Percentiles rank a stretch among this genome's conserved stretches.
These are phyloP conservation scores for Suillus occidentalis DNA, from an alignment of 768 basidiomycete genomes.

Conservation along the genomic window DNA sequence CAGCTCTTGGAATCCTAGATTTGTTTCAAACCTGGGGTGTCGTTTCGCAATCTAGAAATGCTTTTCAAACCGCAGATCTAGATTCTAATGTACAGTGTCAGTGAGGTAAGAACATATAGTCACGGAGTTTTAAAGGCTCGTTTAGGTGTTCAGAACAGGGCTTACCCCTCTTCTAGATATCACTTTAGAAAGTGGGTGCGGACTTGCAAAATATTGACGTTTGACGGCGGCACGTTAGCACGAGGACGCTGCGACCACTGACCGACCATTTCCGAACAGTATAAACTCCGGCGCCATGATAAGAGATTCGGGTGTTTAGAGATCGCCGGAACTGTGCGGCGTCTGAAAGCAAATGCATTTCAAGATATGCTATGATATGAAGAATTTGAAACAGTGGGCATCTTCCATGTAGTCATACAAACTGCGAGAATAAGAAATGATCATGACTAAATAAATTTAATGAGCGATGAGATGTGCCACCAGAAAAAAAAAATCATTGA, in stretches of 20 bases:
- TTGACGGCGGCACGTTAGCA: no score
- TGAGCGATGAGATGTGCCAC: background rate
- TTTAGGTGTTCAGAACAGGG: no score
- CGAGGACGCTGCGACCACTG: background rate
- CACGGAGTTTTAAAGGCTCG: no score
- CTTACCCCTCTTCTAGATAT: no score
- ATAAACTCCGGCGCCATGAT: background rate
- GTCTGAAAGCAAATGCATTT: background rate
- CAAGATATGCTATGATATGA: background rate
- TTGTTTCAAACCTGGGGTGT: no score
- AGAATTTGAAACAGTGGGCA: background rate
- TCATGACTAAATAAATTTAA: conserved; percentile 6
- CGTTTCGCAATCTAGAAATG: no score
- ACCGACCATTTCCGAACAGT: background rate
- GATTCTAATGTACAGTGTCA: no score
- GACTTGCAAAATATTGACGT: no score
- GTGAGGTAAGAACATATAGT: no score
- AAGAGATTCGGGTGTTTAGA: background rate
- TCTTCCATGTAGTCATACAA: background rate
- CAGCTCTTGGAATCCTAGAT: no score
- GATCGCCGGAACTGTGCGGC: background rate
- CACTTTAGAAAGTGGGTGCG: no score
- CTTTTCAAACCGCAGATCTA: no score
- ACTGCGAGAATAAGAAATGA: background rate
- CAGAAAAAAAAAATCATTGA: conserved; percentile 1